phyloP scores from a whole-genome alignment of 805 yeast genomes.

The Kodamaea nitidulidarum region DNA sequence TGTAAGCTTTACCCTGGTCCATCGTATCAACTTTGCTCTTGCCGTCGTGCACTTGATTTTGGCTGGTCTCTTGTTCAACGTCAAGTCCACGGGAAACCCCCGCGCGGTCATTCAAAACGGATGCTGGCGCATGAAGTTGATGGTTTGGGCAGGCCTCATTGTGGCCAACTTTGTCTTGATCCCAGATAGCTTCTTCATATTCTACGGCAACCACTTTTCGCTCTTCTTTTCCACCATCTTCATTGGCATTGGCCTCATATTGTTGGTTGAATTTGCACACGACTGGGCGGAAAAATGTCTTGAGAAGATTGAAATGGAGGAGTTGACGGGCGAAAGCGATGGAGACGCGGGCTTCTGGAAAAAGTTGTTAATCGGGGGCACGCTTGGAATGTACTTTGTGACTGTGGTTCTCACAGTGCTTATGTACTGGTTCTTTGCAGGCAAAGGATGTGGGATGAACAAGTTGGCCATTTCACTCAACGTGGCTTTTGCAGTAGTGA shows the following conservation, averaged over 20 bases:
- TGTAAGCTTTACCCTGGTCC: constrained; percentile 89
- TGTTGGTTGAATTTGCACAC: constrained; percentile 94
- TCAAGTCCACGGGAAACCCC: constrained; percentile 71
- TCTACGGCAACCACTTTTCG: constrained; percentile 90
- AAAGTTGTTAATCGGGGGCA: constrained; percentile 76
- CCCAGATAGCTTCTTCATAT: constrained; percentile 81
- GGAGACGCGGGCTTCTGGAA: constrained; percentile 69
- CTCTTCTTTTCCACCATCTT: constrained; percentile 80
- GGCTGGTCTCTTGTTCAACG: constrained; percentile 66
- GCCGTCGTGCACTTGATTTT: constrained; percentile 73
- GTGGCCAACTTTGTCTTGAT: constrained; percentile 62
- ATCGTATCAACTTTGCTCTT: constrained; percentile 82
- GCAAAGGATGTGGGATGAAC: constrained; percentile 80
- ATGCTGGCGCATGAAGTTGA: constrained; percentile 77
- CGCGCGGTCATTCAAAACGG: constrained; percentile 87
- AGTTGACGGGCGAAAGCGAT: constrained; percentile 44
- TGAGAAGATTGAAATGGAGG: constrained; percentile 81
- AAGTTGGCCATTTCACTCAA: constrained; percentile 82
- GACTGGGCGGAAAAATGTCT: constrained; percentile 98
- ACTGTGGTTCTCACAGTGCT: constrained; percentile 67
- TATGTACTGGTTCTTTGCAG: constrained; percentile 82
- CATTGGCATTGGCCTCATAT: constrained; percentile 81
- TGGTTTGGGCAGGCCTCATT: constrained; percentile 53
- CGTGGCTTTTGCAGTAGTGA: constrained; percentile 56
- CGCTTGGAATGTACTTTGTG: constrained; percentile 76